Evolutionary conservation across 371 early-diverging fungal species (phyloP), one percentile per base, ranked within the genome.

Genomic region (Mucor velutinosus): DNA sequence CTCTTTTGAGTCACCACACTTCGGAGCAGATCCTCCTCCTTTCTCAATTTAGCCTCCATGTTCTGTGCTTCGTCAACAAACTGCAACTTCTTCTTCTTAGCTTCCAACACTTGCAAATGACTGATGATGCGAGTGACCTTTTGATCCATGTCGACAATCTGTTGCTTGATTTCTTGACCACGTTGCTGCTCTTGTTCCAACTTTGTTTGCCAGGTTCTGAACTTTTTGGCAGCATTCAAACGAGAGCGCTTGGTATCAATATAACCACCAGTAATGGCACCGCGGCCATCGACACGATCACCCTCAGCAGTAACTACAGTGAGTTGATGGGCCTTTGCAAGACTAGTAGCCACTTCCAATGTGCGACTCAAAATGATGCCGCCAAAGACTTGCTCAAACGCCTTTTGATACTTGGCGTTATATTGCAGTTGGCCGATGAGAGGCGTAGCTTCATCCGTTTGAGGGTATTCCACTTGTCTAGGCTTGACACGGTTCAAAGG

Each of bases 211-310:
- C 75, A 76, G 1, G 61, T 47, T 57, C 71, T 83, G 60, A 82
- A 71, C 12, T 58, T 71, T 62, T 88, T 85, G 41, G 90, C 90
- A 1, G 92, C 86, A 55, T 89, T 90, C 15, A 98, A 75, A n/a
- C 95, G 87, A 8, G 95, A 91, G 29, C 87, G 82, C 27, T 88
- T 85, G 32, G 77, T 80, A 72, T 95, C 97, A 55, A 87, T 80
- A 72, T 87, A 97, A 47, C 99, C 99, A 74, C 99, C 99, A 25
- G 93, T 90, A 33, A 99, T 82, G 3, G 95, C 94, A 51, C 99
- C 99, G 69, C 94, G 94, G 19, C 94, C 85, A 67, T 98, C 98
- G 6, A 95, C 94, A 21, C 95, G 92, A 72, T 97, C 72, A 82
- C 97, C 97, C 58, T 95, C 95, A 33, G 97, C 74, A 0, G 98